Base-by-base conservation (phyloP, 106 monocot species). In the Acorus gramineus region DNA sequence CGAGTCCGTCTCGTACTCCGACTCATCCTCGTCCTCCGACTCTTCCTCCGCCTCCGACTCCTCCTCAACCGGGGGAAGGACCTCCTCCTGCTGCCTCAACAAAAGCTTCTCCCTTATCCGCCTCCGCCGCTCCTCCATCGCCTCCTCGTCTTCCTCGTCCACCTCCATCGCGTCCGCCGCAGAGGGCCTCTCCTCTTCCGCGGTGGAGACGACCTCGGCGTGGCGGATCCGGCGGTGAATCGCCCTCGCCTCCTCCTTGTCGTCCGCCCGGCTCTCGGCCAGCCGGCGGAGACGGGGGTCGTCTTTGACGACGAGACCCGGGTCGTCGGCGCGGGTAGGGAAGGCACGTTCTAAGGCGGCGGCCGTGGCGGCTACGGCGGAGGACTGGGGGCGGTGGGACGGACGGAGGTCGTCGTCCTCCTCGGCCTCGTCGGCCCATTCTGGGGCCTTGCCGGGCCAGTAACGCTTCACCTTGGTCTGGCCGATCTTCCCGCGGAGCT, bases 381-480 rank as follows among this genome's bases (percentile, higher is more conserved):
- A 74, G 2, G 67, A 52, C n/a, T n/a, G n/a, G n/a, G n/a, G 0
- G 67, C 53, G 50, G 48, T 11, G 6, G 2, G 50, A 13, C 14
- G 64, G 50, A 9, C 78, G 61, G 61, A 89, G 53, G 12, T 84
- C 86, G 4, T 56, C 46, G 2, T 85, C 86, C 10, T 89, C 89
- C 0, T 89, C 89, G 3, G 8, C 77, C 2, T 84, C 83, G 3
- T 83, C 85, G 6, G 93, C 93, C 93, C 93, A 93, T 59, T 93
- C 93, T 0, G 93, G 93, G n/a, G 89, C 93, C 51, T 93, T 93
- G 1, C 93, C 93, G 0, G 93, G 93, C 93, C 93, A 93, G 56
- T 96, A 96, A 2, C 95, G 59, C 75, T 96, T 96, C 8, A 96
- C 95, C 82, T 91, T 96, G 2, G 95, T 96, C 80, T 96, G 95